Percentiles rank a stretch among this genome's conserved stretches.
Evolutionary conservation across 1,139 yeast species (phyloP).

Genomic region (Pichia cactophila): DNA sequence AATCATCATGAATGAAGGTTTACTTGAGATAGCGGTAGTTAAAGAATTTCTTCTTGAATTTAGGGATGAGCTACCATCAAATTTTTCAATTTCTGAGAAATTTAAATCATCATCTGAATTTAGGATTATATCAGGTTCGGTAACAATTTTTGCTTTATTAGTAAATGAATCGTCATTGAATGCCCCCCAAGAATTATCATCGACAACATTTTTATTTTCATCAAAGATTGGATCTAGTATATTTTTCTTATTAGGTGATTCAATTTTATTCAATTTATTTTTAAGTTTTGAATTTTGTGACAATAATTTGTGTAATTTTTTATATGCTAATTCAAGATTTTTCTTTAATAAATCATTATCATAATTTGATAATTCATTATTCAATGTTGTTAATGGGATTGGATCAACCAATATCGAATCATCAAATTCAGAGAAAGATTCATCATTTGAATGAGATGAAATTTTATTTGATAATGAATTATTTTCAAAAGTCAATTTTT

Average conservation of each 20-base stretch:
- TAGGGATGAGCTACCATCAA: conserved; percentile 11
- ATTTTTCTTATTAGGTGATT: conserved; percentile 2
- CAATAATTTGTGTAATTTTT: conserved; percentile 49
- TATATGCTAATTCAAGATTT: conserved; percentile 59
- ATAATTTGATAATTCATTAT: conserved; percentile 33
- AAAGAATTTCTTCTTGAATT: conserved; percentile 7
- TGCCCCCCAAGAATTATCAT: conserved; percentile 30
- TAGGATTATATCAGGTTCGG: conserved; percentile 8
- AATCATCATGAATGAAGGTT: conserved; percentile 6
- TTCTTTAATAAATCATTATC: conserved; percentile 60
- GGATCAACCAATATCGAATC: conserved; percentile 28
- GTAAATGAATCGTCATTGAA: conserved; percentile 28
- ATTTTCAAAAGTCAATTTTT: conserved; percentile 17
- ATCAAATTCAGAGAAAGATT: conserved; percentile 19
- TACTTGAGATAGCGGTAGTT: conserved; percentile 1
- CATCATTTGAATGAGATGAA: conserved; percentile 1
- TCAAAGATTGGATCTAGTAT: not conserved
- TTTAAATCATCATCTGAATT: conserved; percentile 29
- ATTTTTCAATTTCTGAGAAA: conserved; percentile 3
- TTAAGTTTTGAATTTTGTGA: conserved; percentile 19
- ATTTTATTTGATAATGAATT: not conserved
- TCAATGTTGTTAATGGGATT: conserved; percentile 20
- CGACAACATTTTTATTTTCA: conserved; percentile 13
- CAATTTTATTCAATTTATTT: conserved; percentile 5
- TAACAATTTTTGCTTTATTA: conserved; percentile 3